phyloP scores from a whole-genome alignment of 352 stramenopile genomes.

The Globisporangium lucens region DNA sequence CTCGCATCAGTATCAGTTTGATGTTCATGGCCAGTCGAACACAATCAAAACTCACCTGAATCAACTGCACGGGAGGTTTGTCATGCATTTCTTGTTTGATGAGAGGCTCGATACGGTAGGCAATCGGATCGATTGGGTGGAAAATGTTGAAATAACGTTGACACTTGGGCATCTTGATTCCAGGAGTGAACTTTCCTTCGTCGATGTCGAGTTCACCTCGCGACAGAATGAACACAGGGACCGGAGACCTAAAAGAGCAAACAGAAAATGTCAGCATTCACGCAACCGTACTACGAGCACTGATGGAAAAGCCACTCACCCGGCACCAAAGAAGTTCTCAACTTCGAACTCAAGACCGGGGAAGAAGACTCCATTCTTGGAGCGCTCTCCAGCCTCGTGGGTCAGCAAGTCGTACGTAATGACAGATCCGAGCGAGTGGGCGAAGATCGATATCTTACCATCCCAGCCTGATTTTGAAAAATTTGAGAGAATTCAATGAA shows the following conservation, averaged over 20 bases:
- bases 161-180: constrained; percentile 79
- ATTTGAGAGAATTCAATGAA: background rate
- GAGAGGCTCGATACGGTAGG: constrained; percentile 88
- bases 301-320: constrained; percentile 30
- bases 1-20: background rate
- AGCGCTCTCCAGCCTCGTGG: constrained; percentile 56
- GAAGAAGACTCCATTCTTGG: constrained; percentile 70
- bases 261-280: background rate
- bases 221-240: constrained; percentile 80
- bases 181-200: constrained; percentile 69
- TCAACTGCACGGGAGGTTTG: constrained; percentile 77
- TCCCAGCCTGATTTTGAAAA: constrained; percentile 51
- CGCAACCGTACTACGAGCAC: background rate
- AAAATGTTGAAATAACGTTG: constrained; percentile 90
- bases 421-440: constrained; percentile 88
- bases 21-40: background rate
- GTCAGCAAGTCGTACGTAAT: constrained; percentile 92
- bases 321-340: constrained; percentile 84
- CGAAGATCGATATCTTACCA: constrained; percentile 88
- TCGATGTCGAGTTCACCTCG: constrained; percentile 76
- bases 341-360: constrained; percentile 81
- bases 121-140: constrained; percentile 90
- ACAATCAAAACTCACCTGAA: constrained; percentile 38
- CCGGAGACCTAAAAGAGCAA: constrained; percentile 49
- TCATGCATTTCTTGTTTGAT: constrained; percentile 88